Conservation (phyloP, 2,329 filamentous ascomycete species). For the Leptographium galeiforme region DNA sequence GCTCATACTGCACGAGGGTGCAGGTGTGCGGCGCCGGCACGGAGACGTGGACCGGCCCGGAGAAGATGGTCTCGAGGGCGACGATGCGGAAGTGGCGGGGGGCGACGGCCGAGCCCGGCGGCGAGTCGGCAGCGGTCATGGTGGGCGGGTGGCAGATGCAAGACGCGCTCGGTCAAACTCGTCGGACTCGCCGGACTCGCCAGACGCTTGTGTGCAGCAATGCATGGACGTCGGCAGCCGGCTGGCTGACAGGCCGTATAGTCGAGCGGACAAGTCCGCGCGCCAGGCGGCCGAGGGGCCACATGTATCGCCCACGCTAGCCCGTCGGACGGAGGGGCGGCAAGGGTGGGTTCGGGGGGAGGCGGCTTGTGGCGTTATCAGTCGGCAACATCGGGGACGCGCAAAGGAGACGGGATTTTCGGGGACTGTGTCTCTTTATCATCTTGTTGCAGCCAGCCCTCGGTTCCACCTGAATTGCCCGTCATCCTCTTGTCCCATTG, state of each 20-base stretch:
- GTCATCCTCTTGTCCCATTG: not conserved
- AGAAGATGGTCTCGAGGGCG: conserved; percentile 19
- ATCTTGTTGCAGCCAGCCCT: too few species aligned
- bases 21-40: conserved; percentile 16
- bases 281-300: not conserved
- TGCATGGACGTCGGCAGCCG: too few species aligned
- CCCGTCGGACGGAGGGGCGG: not conserved
- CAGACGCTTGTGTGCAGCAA: too few species aligned
- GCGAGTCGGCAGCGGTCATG: not conserved
- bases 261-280: not conserved
- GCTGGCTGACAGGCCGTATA: not conserved
- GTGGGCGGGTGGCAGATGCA: not conserved
- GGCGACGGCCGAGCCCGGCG: not conserved
- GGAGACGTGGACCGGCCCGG: conserved; percentile 13
- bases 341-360: too few species aligned
- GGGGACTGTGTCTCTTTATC: not conserved
- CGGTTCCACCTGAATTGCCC: not conserved
- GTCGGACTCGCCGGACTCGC: not conserved
- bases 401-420: too few species aligned
- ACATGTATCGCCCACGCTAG: not conserved
- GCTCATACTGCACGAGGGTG: conserved; percentile 14
- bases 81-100: conserved; percentile 16
- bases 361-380: too few species aligned
- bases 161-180: too few species aligned
- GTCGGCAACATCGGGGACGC: too few species aligned